These are phyloP conservation scores for Fusarium sp. DNA, from an alignment of 2,329 filamentous ascomycete genomes.

Conservation along the genomic window DNA sequence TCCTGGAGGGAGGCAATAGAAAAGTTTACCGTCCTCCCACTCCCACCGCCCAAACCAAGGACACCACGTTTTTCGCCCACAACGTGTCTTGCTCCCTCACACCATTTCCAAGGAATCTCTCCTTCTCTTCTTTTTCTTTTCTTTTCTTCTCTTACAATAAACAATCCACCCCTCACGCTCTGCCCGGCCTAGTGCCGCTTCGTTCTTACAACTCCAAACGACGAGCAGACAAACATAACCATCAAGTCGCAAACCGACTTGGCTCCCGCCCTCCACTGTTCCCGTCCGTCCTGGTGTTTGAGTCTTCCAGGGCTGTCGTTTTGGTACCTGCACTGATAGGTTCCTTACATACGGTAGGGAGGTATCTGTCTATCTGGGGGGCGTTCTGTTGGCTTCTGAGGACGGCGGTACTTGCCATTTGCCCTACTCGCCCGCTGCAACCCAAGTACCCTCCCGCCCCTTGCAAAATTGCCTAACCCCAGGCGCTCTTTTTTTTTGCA, in stretches of 20 bases:
- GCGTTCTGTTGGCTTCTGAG: conserved; percentile 21
- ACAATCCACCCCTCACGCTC: conserved; percentile 15
- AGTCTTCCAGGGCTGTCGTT: conserved; percentile 21
- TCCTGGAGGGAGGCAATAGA: conserved; percentile 14
- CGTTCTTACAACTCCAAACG: conserved; percentile 1
- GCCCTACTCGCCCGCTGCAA: conserved; percentile 9
- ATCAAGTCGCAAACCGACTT: conserved; percentile 6
- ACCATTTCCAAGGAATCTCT: conserved; percentile 10
- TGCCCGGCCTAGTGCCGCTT: conserved; percentile 22
- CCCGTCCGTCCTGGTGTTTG: conserved; percentile 30
- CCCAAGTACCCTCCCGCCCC: conserved; percentile 38
- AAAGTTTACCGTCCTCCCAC: conserved; percentile 35
- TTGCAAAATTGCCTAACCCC: conserved; percentile 32
- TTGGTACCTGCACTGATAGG: conserved; percentile 28
- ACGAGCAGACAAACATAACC: conserved; percentile 4
- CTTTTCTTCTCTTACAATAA: conserved; percentile 12
- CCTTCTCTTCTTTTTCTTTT: conserved; percentile 16
- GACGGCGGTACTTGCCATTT: conserved; percentile 21
- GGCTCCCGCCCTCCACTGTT: conserved; percentile 30
- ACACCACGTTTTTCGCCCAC: conserved; percentile 39
- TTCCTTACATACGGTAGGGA: conserved; percentile 31
- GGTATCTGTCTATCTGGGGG: conserved; percentile 26
- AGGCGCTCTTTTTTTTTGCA: conserved; percentile 35
- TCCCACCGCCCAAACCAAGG: conserved; percentile 37
- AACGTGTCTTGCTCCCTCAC: conserved; percentile 36